A percentile compares a stretch with the other conserved stretches of the same genome.
These are phyloP conservation scores for Rickenella mellea DNA, from an alignment of 768 basidiomycete species.

Conservation along the genomic window DNA sequence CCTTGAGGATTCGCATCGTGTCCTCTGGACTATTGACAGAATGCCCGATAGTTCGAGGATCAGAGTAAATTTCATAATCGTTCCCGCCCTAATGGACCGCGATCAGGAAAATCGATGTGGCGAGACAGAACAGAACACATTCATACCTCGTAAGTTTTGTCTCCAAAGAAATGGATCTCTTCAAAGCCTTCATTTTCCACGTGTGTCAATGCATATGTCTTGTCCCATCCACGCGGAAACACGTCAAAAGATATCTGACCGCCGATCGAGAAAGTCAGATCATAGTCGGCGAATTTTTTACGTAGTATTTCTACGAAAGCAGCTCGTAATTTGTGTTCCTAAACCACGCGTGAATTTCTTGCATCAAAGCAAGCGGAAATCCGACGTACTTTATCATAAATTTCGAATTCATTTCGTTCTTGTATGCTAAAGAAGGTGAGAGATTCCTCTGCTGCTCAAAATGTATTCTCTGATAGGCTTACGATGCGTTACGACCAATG, in stretches of 20 bases:
- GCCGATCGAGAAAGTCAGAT: slow-evolving; percentile 84
- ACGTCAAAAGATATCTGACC: slow-evolving; percentile 95
- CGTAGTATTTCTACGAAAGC: slow-evolving; percentile 68
- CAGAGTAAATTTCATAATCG: slow-evolving; percentile 83
- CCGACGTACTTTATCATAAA: slow-evolving; percentile 64
- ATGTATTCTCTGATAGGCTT: slow-evolving; percentile 18
- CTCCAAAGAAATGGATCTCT: slow-evolving; percentile 97
- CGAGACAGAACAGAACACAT: not conserved
- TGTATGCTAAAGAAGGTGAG: slow-evolving; percentile 39
- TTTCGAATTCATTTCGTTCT: slow-evolving; percentile 74
- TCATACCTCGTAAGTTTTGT: slow-evolving; percentile 70
- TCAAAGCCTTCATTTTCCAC: slow-evolving; percentile 82
- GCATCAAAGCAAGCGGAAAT: not conserved
- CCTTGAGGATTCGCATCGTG: slow-evolving; percentile 57
- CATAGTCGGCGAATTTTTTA: slow-evolving; percentile 77
- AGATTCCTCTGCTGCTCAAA: slow-evolving; percentile 1
- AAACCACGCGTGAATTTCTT: not conserved
- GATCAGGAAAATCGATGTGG: not conserved
- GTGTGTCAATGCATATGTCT: slow-evolving; percentile 80
- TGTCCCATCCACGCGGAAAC: slow-evolving; percentile 92
- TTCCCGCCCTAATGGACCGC: slow-evolving; percentile 68
- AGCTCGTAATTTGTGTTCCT: slow-evolving; percentile 65
- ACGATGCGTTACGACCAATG: slow-evolving; percentile 93
- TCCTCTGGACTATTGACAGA: slow-evolving; percentile 66
- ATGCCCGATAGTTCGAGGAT: slow-evolving; percentile 82